A percentile compares a stretch with the other conserved stretches of the same genome.
phyloP scores from a whole-genome alignment of 148 eudicot genomes.

The Rhododendron molle region DNA sequence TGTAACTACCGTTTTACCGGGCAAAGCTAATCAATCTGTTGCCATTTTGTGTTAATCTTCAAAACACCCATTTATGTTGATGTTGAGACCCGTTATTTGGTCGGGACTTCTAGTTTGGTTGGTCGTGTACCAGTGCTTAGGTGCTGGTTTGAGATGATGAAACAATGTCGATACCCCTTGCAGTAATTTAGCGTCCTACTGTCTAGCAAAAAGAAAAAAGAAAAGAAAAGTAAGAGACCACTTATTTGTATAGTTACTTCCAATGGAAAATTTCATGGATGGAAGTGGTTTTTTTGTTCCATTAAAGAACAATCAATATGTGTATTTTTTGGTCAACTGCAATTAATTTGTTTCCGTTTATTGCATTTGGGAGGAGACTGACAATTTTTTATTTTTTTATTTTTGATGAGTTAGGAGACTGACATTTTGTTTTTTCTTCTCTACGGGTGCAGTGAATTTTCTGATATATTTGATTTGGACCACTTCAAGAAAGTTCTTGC shows the following conservation, averaged over 20 bases:
- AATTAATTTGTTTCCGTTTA: neutral
- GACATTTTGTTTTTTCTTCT: neutral
- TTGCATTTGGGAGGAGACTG: constrained; percentile 4
- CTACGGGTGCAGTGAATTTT: constrained; percentile 65
- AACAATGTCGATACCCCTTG: too few relatives aligned
- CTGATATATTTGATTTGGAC: constrained; percentile 92
- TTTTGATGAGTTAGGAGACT: neutral
- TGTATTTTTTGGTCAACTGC: neutral
- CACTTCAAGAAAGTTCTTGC: constrained; percentile 83
- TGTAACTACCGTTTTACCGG: too few relatives aligned
- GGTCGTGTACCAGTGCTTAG: too few relatives aligned
- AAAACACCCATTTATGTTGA: too few relatives aligned
- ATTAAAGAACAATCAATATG: too few relatives aligned
- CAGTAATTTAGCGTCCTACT: too few relatives aligned
- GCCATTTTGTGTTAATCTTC: neutral
- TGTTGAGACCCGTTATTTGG: too few relatives aligned
- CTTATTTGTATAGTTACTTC: neutral
- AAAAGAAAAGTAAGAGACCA: neutral
- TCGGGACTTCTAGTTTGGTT: too few relatives aligned
- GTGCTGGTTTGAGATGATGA: too few relatives aligned
- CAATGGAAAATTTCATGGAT: neutral
- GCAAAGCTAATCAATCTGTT: neutral
- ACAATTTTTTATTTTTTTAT: neutral
- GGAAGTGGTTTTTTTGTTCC: neutral
- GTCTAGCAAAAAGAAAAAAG: too few relatives aligned